Conservation (phyloP, 2,329 filamentous ascomycete genomes). For the Leptodontidium sp. region DNA sequence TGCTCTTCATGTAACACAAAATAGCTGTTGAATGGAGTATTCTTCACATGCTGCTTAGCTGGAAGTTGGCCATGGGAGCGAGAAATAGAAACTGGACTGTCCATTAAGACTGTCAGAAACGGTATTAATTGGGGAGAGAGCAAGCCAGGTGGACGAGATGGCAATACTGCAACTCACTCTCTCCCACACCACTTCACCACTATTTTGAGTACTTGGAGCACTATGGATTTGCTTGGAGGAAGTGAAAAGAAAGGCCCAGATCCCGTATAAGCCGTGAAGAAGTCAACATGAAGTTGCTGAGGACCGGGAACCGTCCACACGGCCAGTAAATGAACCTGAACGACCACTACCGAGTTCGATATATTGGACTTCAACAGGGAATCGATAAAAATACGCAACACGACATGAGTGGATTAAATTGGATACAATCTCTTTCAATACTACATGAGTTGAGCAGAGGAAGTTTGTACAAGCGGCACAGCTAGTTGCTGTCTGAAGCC, state of each 20-base stretch:
- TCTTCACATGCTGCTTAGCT: too few relatives aligned
- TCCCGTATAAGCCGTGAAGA: neutral
- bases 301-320: neutral
- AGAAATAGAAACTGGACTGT: neutral
- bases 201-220: too few relatives aligned
- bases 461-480: neutral
- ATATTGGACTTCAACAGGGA: neutral
- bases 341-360: neutral
- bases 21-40: neutral
- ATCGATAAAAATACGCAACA: neutral
- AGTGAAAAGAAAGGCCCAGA: too few relatives aligned
- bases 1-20: neutral
- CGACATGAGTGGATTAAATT: neutral
- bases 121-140: neutral
- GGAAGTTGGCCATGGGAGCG: neutral
- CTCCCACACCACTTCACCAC: neutral
- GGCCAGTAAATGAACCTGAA: neutral
- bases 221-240: too few relatives aligned
- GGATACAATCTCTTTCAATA: neutral
- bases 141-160: neutral
- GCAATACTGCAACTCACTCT: neutral
- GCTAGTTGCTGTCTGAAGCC: neutral
- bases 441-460: neutral
- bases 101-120: neutral
- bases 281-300: slow-evolving; percentile 2